A percentile compares a stretch with the other conserved stretches of the same genome.
Conservation (phyloP, 768 basidiomycete genomes). For the Termitomyces sp. region DNA sequence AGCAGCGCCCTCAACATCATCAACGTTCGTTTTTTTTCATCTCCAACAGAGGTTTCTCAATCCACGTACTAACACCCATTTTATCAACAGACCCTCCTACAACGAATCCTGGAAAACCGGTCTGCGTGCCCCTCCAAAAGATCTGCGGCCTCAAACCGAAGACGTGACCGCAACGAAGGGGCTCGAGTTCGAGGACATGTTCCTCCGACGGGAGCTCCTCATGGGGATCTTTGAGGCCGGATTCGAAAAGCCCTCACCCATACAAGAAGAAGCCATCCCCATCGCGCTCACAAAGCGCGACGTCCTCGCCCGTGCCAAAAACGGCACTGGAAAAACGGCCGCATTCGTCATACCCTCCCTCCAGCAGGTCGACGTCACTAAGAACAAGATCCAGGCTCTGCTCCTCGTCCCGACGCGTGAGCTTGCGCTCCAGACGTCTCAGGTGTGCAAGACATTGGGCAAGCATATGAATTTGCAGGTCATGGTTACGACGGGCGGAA, state of each 20-base stretch:
- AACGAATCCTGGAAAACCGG: slow-evolving; percentile 65
- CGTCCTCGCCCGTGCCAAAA: slow-evolving; percentile 92
- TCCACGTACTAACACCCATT: neutral
- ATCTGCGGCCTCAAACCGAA: slow-evolving; percentile 91
- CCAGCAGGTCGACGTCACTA: slow-evolving; percentile 81
- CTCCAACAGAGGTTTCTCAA: neutral
- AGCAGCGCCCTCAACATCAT: slow-evolving; percentile 25
- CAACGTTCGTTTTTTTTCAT: slow-evolving; percentile 20
- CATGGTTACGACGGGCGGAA: slow-evolving; percentile 99
- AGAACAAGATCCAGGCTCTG: slow-evolving; percentile 90
- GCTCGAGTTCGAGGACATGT: slow-evolving; percentile 94
- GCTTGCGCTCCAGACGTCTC: slow-evolving; percentile 96
- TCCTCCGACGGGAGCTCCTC: slow-evolving; percentile 86
- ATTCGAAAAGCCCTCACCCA: slow-evolving; percentile 93
- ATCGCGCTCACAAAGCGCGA: slow-evolving; percentile 91
- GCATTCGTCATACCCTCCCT: slow-evolving; percentile 98
- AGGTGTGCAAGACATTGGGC: slow-evolving; percentile 95
- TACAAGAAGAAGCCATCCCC: slow-evolving; percentile 99
- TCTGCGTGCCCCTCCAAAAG: slow-evolving; percentile 85
- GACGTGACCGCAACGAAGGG: slow-evolving; percentile 95
- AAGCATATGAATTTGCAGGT: slow-evolving; percentile 95
- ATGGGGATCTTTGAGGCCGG: slow-evolving; percentile 99
- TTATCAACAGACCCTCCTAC: slow-evolving; percentile 24
- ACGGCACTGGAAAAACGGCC: slow-evolving; percentile 97
- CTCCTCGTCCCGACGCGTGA: slow-evolving; percentile 98